Conservation (phyloP, 331 rosid genomes). For the Telfairia occidentalis region DNA sequence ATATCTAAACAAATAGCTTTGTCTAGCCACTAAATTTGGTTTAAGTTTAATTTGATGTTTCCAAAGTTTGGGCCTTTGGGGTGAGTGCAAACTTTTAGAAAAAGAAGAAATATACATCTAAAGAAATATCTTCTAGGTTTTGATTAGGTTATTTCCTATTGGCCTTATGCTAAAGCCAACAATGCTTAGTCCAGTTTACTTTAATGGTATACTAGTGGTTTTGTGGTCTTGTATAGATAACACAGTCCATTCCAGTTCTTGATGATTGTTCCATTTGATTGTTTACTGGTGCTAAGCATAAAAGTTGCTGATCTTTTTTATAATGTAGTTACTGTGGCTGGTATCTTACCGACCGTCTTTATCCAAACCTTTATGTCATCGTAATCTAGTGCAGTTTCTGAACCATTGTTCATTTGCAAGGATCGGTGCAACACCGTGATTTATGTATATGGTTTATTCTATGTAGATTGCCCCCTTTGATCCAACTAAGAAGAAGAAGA, state of each 20-base stretch:
- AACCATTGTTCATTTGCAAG: background rate
- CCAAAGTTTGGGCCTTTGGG: no score
- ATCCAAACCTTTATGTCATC: background rate
- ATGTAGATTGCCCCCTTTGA: slow-evolving; percentile 65
- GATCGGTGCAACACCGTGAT: background rate
- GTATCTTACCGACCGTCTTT: background rate
- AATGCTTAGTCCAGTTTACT: background rate
- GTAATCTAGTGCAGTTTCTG: background rate
- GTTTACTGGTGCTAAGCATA: background rate
- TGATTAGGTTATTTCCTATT: background rate
- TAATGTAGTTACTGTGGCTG: background rate
- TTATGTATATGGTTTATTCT: slow-evolving; percentile 11
- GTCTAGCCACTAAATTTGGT: background rate
- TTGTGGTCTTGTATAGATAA: background rate
- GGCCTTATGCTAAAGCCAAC: background rate
- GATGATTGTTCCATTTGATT: background rate
- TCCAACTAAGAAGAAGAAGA: slow-evolving; percentile 82
- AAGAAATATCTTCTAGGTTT: background rate
- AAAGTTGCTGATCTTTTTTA: background rate
- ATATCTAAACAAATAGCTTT: background rate
- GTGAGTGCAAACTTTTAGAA: no score
- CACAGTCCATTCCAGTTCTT: background rate
- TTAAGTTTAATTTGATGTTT: background rate
- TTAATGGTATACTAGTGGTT: background rate
- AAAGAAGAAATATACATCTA: background rate